Evolutionary conservation across 352 stramenopile species (phyloP), one percentile per base, ranked within the genome.

Genomic region (Globisporangium paroecandrum): DNA sequence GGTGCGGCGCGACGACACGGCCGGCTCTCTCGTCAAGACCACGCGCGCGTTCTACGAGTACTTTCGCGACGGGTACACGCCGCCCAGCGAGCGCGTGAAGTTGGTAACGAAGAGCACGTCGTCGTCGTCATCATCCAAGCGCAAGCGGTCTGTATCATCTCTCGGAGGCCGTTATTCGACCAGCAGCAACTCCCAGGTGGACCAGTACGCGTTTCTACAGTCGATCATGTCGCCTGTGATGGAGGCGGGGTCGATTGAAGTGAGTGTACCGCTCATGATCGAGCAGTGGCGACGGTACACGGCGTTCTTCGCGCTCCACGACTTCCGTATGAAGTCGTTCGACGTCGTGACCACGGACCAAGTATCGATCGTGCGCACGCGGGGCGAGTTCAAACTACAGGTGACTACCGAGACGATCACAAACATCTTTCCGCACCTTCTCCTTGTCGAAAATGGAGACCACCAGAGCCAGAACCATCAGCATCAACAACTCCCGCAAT

Each of bases 231-330:
- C 65, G 12, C 53, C 58, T 8, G 15, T 27, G 18, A 70, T 70
- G 65, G 47, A 47, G 32, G 58, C 65, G 3, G 65, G 65, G 3
- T 54, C 65, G 36, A 25, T 65, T 13, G 20, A 53, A 53, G 36
- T 29, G 9, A 62, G 22, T 9, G 15, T 24, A 0, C 12, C 53
- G 36, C 27, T 70, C n/a, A 70, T 70, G 65, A 25, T 70, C 51
- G 53, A 54, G 41, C 58, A 70, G 38, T 70, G 65, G 65, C 20
- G 64, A 10, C 58, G 65, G 5, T 70, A 70, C 25, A 60, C 22
- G 15, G 38, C 22, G 7, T 61, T 59, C 36, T 66, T 70, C 24
- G n/a, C 25, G 3, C 51, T 70, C 32, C 25, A 38, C 53, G 12
- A 41, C 22, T 70, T 70, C 13, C 8, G n/a, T 3, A 65, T 70